Evolutionary conservation across 1,284 basidiomycete genomes (phyloP).

Genomic region (Ustilago loliicola): DNA sequence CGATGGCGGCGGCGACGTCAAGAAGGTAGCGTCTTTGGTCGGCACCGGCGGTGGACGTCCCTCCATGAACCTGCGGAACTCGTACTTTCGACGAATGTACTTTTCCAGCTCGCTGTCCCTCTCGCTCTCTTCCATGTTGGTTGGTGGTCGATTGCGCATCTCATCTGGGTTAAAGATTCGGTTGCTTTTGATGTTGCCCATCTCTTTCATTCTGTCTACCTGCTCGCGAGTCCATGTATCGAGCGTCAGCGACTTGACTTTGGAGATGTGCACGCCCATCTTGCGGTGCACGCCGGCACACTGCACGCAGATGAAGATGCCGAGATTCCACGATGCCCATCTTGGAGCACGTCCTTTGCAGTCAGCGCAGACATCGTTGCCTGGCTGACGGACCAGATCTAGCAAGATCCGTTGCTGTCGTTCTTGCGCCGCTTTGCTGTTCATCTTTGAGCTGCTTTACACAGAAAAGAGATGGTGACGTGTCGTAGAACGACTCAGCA

Average conservation of each 20-base stretch:
- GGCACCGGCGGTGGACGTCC: slow-evolving; percentile 58
- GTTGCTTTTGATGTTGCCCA: slow-evolving; percentile 83
- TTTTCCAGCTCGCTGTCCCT: slow-evolving; percentile 84
- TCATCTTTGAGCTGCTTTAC: slow-evolving; percentile 38
- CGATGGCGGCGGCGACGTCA: slow-evolving; percentile 33
- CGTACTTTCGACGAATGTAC: slow-evolving; percentile 80
- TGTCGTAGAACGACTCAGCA: background rate
- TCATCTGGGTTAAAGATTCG: slow-evolving; percentile 82
- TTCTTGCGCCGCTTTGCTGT: slow-evolving; percentile 72
- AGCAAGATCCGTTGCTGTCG: slow-evolving; percentile 78
- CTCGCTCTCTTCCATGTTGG: slow-evolving; percentile 81
- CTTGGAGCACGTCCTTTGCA: slow-evolving; percentile 81
- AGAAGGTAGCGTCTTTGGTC: slow-evolving; percentile 53
- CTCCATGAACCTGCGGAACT: slow-evolving; percentile 62
- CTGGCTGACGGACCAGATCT: slow-evolving; percentile 78
- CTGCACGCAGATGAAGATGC: slow-evolving; percentile 75
- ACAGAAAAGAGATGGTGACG: background rate
- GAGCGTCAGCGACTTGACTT: slow-evolving; percentile 84
- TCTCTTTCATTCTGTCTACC: slow-evolving; percentile 80
- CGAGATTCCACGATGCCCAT: slow-evolving; percentile 83
- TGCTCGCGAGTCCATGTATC: slow-evolving; percentile 88
- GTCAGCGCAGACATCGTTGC: slow-evolving; percentile 88
- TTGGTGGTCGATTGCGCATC: slow-evolving; percentile 80
- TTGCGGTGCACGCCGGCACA: slow-evolving; percentile 89
- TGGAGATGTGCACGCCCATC: slow-evolving; percentile 77